These are phyloP conservation scores for Globisporangium cystogenes DNA, from an alignment of 352 stramenopile genomes.

Conservation along the genomic window DNA sequence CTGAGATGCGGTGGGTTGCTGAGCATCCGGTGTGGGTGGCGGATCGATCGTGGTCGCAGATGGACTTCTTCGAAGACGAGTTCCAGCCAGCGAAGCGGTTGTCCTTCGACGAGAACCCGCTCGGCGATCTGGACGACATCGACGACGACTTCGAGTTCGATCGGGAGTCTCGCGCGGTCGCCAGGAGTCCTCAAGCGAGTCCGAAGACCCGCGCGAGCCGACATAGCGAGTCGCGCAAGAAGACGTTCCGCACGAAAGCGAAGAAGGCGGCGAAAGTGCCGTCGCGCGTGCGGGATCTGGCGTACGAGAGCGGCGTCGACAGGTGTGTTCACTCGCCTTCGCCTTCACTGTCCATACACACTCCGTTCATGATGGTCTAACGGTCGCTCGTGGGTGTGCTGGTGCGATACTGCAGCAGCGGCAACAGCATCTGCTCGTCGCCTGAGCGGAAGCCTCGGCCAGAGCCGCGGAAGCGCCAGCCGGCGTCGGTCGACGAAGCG, in stretches of 20 bases:
- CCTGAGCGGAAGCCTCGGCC: slow-evolving; percentile 52
- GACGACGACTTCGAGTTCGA: slow-evolving; percentile 91
- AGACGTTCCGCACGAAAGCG: slow-evolving; percentile 39
- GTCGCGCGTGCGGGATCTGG: slow-evolving; percentile 48
- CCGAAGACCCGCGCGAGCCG: slow-evolving; percentile 40
- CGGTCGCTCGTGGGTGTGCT: not conserved
- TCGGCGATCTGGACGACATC: slow-evolving; percentile 70
- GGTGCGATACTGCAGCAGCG: slow-evolving; percentile 13
- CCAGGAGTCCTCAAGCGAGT: slow-evolving; percentile 45
- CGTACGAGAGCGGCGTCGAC: slow-evolving; percentile 74
- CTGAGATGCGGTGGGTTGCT: not conserved
- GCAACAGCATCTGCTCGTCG: slow-evolving; percentile 68
- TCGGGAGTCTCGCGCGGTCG: slow-evolving; percentile 40
- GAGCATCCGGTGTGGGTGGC: not conserved
- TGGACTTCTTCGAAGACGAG: slow-evolving; percentile 77
- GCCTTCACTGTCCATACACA: not conserved
- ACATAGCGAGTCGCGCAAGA: slow-evolving; percentile 39
- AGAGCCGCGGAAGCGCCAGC: slow-evolving; percentile 40
- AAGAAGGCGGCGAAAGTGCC: slow-evolving; percentile 44
- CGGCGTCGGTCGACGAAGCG: slow-evolving; percentile 43
- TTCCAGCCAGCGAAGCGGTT: slow-evolving; percentile 53
- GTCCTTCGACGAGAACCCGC: slow-evolving; percentile 73
- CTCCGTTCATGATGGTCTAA: not conserved
- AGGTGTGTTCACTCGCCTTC: slow-evolving; percentile 34
- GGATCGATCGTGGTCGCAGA: slow-evolving; percentile 17